Conservation (phyloP, 2,329 filamentous ascomycete species). For the Aspergillus sp. region DNA sequence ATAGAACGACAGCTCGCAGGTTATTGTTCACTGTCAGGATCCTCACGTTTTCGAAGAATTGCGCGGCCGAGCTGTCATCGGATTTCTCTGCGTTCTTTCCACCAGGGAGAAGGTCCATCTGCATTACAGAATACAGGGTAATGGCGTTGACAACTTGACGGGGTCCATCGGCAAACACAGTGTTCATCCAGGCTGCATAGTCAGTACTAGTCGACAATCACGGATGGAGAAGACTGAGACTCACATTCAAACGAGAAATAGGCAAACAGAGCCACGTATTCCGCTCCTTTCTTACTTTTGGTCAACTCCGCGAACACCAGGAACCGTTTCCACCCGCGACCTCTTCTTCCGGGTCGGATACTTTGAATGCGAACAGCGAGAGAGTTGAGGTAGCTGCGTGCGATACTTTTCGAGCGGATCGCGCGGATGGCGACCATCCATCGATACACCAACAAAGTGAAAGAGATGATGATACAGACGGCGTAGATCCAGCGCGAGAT, state of each 20-base stretch:
- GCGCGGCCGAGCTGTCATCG: conserved; percentile 55
- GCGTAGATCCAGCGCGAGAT: conserved; percentile 94
- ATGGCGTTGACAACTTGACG: conserved; percentile 86
- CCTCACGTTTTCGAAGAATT: conserved; percentile 78
- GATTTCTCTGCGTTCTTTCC: conserved; percentile 42
- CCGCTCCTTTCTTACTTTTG: conserved; percentile 81
- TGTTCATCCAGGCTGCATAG: conserved; percentile 68
- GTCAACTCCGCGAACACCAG: conserved; percentile 88
- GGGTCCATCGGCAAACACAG: conserved; percentile 84
- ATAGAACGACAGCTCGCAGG: conserved; percentile 74
- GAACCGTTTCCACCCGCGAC: conserved; percentile 79
- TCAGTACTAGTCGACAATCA: conserved; percentile 12
- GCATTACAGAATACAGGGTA: conserved; percentile 78
- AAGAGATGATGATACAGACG: conserved; percentile 83
- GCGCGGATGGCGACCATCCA: conserved; percentile 72
- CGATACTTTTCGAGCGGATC: conserved; percentile 77
- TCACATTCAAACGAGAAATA: conserved; percentile 70
- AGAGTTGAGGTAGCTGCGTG: conserved; percentile 84
- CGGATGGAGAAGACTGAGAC: conserved; percentile 9
- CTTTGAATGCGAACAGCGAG: conserved; percentile 80
- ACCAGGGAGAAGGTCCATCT: conserved; percentile 62
- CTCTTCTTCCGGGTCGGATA: conserved; percentile 61
- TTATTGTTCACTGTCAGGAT: conserved; percentile 65
- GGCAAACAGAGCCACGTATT: conserved; percentile 84
- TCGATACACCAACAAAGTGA: conserved; percentile 72